phyloP scores from a whole-genome alignment of 1,139 yeast genomes.

The Kluyveromyces sp. region DNA sequence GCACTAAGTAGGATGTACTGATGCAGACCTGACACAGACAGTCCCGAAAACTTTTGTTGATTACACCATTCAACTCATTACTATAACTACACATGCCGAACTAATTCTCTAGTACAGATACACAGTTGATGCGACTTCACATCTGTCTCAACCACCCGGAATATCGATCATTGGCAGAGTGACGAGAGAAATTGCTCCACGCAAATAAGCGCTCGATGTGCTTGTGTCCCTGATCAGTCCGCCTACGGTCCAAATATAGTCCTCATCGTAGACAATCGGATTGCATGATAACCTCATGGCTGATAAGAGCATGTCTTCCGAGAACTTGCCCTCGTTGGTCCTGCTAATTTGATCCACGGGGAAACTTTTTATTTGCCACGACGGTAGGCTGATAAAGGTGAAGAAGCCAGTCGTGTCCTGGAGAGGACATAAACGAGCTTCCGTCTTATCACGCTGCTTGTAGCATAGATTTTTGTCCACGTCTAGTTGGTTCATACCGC shows the following conservation, averaged over 20 bases:
- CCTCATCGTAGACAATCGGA: constrained; percentile 3
- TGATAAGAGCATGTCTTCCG: constrained; percentile 1
- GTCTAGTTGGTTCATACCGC: constrained; percentile 26
- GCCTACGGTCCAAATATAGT: constrained; percentile 5
- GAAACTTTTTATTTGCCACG: constrained; percentile 6
- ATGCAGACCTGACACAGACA: too few species aligned
- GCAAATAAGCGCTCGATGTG: background rate
- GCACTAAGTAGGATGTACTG: too few species aligned
- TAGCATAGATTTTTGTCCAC: constrained; percentile 11
- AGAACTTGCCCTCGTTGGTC: background rate
- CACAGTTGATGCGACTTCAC: too few species aligned
- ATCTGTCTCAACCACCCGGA: background rate
- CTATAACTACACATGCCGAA: too few species aligned
- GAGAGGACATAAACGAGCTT: background rate
- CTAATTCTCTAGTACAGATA: too few species aligned
- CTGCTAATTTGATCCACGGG: background rate
- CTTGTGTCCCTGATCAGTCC: constrained; percentile 4
- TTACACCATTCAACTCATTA: too few species aligned
- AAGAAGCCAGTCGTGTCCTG: constrained; percentile 1
- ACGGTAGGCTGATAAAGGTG: constrained; percentile 7
- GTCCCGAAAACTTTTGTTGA: too few species aligned
- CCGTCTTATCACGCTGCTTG: background rate
- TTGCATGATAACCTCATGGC: constrained; percentile 1
- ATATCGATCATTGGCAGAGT: constrained; percentile 5
- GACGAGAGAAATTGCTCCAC: constrained; percentile 5